These are phyloP conservation scores for Macadamia tetraphylla DNA, from an alignment of 164 flowering plant species.

Conservation along the genomic window DNA sequence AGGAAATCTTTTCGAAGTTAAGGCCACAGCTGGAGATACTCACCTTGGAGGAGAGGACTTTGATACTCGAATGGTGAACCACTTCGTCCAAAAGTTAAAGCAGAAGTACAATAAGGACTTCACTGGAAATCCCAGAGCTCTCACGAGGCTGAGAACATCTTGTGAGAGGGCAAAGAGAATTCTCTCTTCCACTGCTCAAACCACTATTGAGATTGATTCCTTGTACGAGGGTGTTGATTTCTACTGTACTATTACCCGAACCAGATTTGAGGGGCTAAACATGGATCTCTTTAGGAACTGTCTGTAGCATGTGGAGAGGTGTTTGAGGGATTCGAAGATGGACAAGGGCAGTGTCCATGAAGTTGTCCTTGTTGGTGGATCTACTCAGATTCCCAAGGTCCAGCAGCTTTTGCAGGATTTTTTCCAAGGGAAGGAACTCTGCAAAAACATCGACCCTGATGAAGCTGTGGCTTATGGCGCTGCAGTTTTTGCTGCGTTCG, in stretches of 20 bases:
- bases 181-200: constrained; percentile 39
- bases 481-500: constrained; percentile 68
- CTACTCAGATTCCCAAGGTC: too few relatives aligned
- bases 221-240: constrained; percentile 52
- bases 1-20: constrained; percentile 63
- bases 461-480: constrained; percentile 85
- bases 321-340: constrained; percentile 72
- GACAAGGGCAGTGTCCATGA: constrained; percentile 59
- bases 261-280: too few relatives aligned
- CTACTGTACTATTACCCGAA: constrained; percentile 48
- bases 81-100: constrained; percentile 64
- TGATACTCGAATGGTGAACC: constrained; percentile 56
- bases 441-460: constrained; percentile 49
- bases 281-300: constrained; percentile 47
- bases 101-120: constrained; percentile 67
- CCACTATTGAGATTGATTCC: too few relatives aligned
- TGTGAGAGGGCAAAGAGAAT: constrained; percentile 69
- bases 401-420: constrained; percentile 66
- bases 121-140: constrained; percentile 58
- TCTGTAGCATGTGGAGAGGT: constrained; percentile 73
- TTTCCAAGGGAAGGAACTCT: constrained; percentile 47
- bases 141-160: constrained; percentile 55
- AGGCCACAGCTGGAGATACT: constrained; percentile 44
- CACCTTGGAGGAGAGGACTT: too few relatives aligned
- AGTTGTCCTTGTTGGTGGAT: constrained; percentile 27